Percentiles rank a stretch among this genome's conserved stretches.
Evolutionary conservation across 2,329 filamentous ascomycete species (phyloP).

Genomic region (Cadophora gregata): DNA sequence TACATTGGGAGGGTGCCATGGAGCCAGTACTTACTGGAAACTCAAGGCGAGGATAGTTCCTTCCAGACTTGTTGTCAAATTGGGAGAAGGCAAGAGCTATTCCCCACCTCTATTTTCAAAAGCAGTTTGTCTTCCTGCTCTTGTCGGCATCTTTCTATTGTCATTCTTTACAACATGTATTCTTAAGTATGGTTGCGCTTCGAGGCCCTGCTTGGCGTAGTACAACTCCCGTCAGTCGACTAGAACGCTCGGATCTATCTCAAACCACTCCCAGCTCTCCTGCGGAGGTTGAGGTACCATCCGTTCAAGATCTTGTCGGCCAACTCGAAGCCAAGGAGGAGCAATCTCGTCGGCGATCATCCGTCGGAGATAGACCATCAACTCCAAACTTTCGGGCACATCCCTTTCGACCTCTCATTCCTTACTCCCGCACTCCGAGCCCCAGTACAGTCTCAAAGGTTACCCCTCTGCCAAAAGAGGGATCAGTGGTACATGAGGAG

Average conservation of each 20-base stretch:
- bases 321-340: slow-evolving; percentile 10
- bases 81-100: slow-evolving; percentile 2
- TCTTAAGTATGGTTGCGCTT: slow-evolving; percentile 27
- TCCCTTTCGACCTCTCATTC: slow-evolving; percentile 4
- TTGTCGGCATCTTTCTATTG: neutral
- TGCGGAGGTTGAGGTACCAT: neutral
- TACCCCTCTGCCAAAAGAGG: neutral
- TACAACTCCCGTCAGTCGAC: slow-evolving; percentile 18
- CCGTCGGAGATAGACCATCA: slow-evolving; percentile 9
- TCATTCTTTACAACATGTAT: slow-evolving; percentile 25
- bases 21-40: no score
- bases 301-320: slow-evolving; percentile 14
- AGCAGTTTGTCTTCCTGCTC: neutral
- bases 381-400: slow-evolving; percentile 11
- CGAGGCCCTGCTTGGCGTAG: slow-evolving; percentile 28
- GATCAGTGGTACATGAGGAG: neutral
- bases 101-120: neutral
- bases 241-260: slow-evolving; percentile 17
- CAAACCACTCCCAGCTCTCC: slow-evolving; percentile 9
- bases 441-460: neutral
- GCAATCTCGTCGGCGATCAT: slow-evolving; percentile 17
- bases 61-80: neutral
- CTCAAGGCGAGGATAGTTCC: neutral
- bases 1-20: no score
- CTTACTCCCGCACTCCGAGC: neutral